Percentiles rank a stretch among this genome's conserved stretches.
These are phyloP conservation scores for Cladosporium colombiae DNA, from an alignment of 2,329 filamentous ascomycete species.

Conservation along the genomic window DNA sequence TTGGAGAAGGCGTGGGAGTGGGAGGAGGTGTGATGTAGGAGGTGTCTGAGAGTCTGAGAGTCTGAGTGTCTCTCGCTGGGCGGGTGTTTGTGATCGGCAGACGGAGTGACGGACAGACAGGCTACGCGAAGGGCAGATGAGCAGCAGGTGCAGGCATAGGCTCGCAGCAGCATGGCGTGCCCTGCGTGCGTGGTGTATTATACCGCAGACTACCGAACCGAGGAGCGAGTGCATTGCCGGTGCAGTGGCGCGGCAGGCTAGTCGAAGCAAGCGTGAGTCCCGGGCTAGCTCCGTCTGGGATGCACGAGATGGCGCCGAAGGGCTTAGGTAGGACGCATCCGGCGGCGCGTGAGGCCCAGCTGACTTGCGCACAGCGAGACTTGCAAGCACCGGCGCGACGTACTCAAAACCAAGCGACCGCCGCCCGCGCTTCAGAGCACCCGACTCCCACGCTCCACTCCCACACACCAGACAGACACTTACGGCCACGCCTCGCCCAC, in stretches of 20 bases:
- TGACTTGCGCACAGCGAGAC: neutral
- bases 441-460: slow-evolving; percentile 2
- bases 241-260: neutral
- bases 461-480: neutral
- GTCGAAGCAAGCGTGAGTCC: neutral
- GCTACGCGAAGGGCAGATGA: neutral
- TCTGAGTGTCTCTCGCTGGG: neutral
- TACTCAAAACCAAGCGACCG: neutral
- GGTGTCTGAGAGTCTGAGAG: no score
- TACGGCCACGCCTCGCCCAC: neutral
- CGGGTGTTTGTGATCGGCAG: neutral
- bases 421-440: neutral
- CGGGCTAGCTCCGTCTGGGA: neutral
- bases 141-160: neutral
- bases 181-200: neutral
- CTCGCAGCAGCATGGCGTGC: neutral
- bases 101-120: neutral
- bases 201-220: neutral
- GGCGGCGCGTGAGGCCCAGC: neutral
- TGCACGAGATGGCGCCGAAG: neutral
- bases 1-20: neutral
- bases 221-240: neutral
- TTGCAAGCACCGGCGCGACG: neutral
- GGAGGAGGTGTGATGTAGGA: neutral
- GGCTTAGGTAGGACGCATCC: neutral